These are phyloP conservation scores for Phanerodontia chrysosporium DNA, from an alignment of 768 basidiomycete genomes.

Conservation along the genomic window DNA sequence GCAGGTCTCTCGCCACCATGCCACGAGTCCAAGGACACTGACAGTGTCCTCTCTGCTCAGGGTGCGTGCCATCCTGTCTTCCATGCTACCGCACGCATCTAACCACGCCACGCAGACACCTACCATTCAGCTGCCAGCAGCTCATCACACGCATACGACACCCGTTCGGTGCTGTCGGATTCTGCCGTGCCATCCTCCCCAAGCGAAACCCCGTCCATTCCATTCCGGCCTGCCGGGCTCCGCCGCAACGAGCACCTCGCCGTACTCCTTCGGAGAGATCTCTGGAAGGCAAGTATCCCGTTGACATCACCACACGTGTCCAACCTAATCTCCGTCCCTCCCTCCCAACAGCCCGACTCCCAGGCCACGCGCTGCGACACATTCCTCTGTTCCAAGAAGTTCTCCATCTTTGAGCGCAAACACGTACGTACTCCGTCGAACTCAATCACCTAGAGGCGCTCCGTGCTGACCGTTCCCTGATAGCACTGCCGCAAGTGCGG, in stretches of 20 bases:
- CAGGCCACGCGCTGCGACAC: slow-evolving; percentile 65
- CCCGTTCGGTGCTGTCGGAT: slow-evolving; percentile 22
- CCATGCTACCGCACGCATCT: background rate
- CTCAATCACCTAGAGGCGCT: slow-evolving; percentile 7
- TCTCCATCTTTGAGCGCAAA: slow-evolving; percentile 68
- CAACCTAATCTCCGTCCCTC: slow-evolving; percentile 17
- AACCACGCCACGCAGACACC: background rate
- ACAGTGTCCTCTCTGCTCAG: slow-evolving; percentile 7
- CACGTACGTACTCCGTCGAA: slow-evolving; percentile 48
- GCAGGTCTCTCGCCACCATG: slow-evolving; percentile 7
- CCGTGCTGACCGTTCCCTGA: slow-evolving; percentile 22
- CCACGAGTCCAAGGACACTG: background rate
- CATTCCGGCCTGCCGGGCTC: slow-evolving; percentile 6
- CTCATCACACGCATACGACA: slow-evolving; percentile 22
- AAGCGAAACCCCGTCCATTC: slow-evolving; percentile 11
- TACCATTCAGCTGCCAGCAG: slow-evolving; percentile 20
- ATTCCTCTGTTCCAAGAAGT: slow-evolving; percentile 61
- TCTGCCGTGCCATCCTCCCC: slow-evolving; percentile 19
- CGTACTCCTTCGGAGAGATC: slow-evolving; percentile 59
- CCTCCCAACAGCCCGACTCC: slow-evolving; percentile 55
- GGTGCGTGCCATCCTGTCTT: slow-evolving; percentile 2
- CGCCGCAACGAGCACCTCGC: slow-evolving; percentile 70
- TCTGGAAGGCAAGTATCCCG: slow-evolving; percentile 61
- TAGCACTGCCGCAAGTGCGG: slow-evolving; percentile 86
- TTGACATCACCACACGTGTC: slow-evolving; percentile 16